Base-by-base conservation (phyloP, 2,329 filamentous ascomycete species). In the Septoria linicola region DNA sequence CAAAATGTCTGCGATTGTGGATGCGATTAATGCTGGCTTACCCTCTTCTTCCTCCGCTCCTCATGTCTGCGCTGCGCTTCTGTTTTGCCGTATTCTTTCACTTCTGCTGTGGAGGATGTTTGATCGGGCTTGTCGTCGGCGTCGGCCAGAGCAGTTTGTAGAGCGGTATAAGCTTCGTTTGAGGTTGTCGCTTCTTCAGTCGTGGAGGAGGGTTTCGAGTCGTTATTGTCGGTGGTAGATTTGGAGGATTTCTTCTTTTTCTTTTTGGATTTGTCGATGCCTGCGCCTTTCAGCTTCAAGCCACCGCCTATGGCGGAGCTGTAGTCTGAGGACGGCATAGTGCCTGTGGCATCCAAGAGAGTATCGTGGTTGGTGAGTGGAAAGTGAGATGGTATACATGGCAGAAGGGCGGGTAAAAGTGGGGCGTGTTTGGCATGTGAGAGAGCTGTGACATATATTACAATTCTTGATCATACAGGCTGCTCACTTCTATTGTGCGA, bases 251-350 rank as follows among this genome's bases (percentile, higher is more conserved):
- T 54, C 35, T 57, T 61, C 50, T 60, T 82, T 61, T 77, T 81
- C 70, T 82, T 80, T 70, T 84, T 87, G 68, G 83, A 86, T 65
- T 86, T 83, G 59, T 81, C 74, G 64, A 68, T 63, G 40, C 81
- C 84, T 64, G 83, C 84, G 55, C 90, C 89, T 74, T 96, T 96
- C 54, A 96, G 80, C 68, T 89, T 92, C 27, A 96, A 80, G 55
- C 85, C 86, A 62, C 89, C 89, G 64, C 85, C 82, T 51, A 82
- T 79, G 54, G 80, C 79, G 50, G 82, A 74, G 41, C 78, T 71
- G 74, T 95, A 95, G 61, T 95, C 88, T 69, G 88, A 85, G 49
- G 82, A 79, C 19, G 84, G 80, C 87, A 90, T 90, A 25, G 20
- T 27, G 23, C 10, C 10, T 27, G 23, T 27, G 23, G 10, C 23